A percentile compares a stretch with the other conserved stretches of the same genome.
Evolutionary conservation across 2,329 filamentous ascomycete species (phyloP).

Genomic region (Exophiala sideris): DNA sequence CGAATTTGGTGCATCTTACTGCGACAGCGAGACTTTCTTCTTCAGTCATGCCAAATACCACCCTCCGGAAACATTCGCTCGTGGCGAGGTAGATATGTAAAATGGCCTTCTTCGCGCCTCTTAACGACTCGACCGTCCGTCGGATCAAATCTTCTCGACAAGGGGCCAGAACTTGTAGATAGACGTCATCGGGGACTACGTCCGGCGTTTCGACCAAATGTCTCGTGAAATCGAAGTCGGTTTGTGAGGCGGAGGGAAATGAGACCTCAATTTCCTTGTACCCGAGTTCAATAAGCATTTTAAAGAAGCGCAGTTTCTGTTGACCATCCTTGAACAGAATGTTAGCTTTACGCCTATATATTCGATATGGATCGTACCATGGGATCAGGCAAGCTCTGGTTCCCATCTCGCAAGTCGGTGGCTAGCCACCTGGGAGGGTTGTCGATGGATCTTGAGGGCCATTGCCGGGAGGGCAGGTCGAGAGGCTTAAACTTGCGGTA

Average conservation of each 20-base stretch:
- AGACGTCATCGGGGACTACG: constrained; percentile 81
- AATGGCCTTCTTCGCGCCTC: constrained; percentile 87
- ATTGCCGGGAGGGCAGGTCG: constrained; percentile 57
- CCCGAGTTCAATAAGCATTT: constrained; percentile 85
- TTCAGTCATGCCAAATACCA: constrained; percentile 85
- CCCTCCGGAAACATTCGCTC: constrained; percentile 87
- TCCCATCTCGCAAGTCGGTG: constrained; percentile 85
- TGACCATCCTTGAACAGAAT: constrained; percentile 67
- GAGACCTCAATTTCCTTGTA: constrained; percentile 98
- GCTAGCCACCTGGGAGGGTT: constrained; percentile 89
- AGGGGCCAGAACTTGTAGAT: constrained; percentile 85
- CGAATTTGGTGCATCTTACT: constrained; percentile 79
- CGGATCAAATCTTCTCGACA: constrained; percentile 89
- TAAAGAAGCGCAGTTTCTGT: constrained; percentile 93
- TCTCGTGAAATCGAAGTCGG: constrained; percentile 92
- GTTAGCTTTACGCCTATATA: constrained; percentile 7
- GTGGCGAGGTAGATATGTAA: constrained; percentile 96
- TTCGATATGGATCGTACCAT: constrained; percentile 61
- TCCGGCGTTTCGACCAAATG: constrained; percentile 81
- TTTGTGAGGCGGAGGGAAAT: constrained; percentile 90
- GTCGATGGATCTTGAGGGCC: constrained; percentile 77
- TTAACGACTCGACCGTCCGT: constrained; percentile 82
- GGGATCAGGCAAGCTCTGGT: constrained; percentile 87
- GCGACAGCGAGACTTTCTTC: constrained; percentile 78
- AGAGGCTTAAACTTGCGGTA: constrained; percentile 47